Base-by-base conservation (phyloP, 208 protist genomes). In the Wallacemonas sp. region DNA sequence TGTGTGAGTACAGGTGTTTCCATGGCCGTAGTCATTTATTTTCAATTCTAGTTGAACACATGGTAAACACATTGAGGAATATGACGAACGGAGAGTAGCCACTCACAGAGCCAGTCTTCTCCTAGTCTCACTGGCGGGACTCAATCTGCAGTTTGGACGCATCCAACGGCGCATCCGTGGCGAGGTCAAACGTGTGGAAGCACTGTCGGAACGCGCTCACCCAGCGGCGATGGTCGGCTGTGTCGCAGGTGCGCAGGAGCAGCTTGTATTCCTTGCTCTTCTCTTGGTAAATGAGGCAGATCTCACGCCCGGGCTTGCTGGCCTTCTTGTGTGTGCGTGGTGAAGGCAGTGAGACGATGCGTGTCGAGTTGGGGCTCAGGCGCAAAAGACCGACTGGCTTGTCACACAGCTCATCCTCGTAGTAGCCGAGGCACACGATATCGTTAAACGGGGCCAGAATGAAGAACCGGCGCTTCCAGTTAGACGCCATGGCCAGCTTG, bases 391-490 rank as follows among this genome's bases (percentile, higher is more conserved):
- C 75, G 12, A 88, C 54, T 1, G 74, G 70, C 55, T 78, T 79
- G 26, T 44, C 75, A 61, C 78, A 81, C 61, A 74, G 73, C 57
- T 81, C 74, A 57, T 91, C 76, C 49, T 78, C 65, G 64, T 78
- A 88, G 70, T 84, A 91, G 17, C 74, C 70, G 33, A 88, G 66
- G 47, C 68, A 73, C 11, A 80, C 78, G 32, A 54, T 62, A 27
- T 63, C 69, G 55, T 75, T 73, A 55, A 81, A 75, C 26, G 76
- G 33, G 0, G 79, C 71, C 27, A 86, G 60, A 14, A 86, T 73
- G 61, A 91, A 82, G 63, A 74, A 86, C 30, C 81, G 74, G 14
- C 75, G 58, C 63, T 81, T 81, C 85, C 81, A 88, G 61, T 82
- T 91, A 3, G 48, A 72, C n/a, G 75, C 63, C 19, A 75, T 39